Evolutionary conservation across 2,329 filamentous ascomycete genomes (phyloP).

Genomic region (Parastagonospora avenae): DNA sequence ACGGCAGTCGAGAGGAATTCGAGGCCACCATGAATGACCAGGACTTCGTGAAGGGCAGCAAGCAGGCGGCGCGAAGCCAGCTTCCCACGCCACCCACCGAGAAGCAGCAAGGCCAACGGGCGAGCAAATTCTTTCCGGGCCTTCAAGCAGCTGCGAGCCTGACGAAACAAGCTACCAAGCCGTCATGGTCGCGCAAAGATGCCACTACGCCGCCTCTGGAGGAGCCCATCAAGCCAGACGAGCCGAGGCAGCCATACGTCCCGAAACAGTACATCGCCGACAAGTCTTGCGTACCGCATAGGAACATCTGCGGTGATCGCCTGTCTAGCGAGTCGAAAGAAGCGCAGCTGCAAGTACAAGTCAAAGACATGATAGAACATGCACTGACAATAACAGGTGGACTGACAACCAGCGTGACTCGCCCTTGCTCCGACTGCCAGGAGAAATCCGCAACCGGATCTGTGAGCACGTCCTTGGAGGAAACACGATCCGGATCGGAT

Average conservation of each 20-base stretch:
- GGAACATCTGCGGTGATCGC: slow-evolving; percentile 10
- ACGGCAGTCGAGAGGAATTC: slow-evolving; percentile 18
- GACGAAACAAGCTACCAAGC: neutral
- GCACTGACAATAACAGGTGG: slow-evolving; percentile 21
- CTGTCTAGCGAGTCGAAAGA: slow-evolving; percentile 16
- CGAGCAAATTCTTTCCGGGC: neutral
- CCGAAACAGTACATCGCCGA: slow-evolving; percentile 18
- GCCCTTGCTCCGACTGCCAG: slow-evolving; percentile 30
- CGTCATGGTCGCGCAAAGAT: slow-evolving; percentile 6
- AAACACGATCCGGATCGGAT: slow-evolving; percentile 32
- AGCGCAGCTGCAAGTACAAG: slow-evolving; percentile 18
- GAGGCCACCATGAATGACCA: slow-evolving; percentile 14
- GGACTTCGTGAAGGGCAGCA: slow-evolving; percentile 4
- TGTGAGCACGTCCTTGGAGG: slow-evolving; percentile 29
- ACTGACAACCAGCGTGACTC: slow-evolving; percentile 28
- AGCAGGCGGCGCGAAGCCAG: slow-evolving; percentile 12
- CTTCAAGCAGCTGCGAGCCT: neutral
- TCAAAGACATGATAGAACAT: neutral
- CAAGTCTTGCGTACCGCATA: slow-evolving; percentile 8
- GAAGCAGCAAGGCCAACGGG: slow-evolving; percentile 9
- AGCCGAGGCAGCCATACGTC: slow-evolving; percentile 13
- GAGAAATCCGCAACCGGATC: slow-evolving; percentile 25
- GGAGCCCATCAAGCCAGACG: slow-evolving; percentile 10
- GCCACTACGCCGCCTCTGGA: slow-evolving; percentile 10
- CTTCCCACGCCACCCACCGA: slow-evolving; percentile 29